Base-by-base conservation (phyloP, 192 early-diverging fungal genomes). In the Coemansia sp. region DNA sequence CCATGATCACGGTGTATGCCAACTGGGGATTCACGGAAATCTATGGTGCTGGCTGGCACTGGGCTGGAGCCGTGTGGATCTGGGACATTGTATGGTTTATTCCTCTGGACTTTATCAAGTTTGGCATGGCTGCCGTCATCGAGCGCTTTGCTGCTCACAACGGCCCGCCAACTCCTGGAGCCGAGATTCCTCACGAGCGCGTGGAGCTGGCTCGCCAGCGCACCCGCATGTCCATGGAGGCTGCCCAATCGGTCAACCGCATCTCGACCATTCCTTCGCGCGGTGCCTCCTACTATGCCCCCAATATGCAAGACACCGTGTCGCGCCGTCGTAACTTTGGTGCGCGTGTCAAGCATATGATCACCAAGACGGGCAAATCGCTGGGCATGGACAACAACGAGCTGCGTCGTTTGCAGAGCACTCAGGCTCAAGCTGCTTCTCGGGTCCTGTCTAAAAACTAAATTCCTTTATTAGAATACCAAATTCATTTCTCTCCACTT, bases 1-100 rank as follows among this genome's bases (percentile, higher is more conserved):
- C 85, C 37, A 84, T 93, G 43, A 94, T 94, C 71, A 83, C 90
- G 26, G 84, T 89, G 47, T 90, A 86, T 64, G 92, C 87, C 55
- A 81, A 85, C 84, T 89, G 87, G 87, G 80, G 82, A 18, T 89
- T 89, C 80, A 87, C 87, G 30, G 54, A 83, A 39, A 89, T 89
- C 49, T n/a, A 64, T 21, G 83, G 84, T 28, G 82, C 85, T 54
- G 87, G 87, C 52, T 89, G 87, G 87, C 68, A 81, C 52, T 87
- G 85, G 87, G 87, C 83, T 47, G 82, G 81, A 53, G 81, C 82
- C 50, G 85, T 83, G 64, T 90, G 86, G 85, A 80, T 90, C 76
- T 87, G 84, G 85, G 86, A 88, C 82, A 82, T 90, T 56, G 64
- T 90, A 51, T 89, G 87, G 87, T 89, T 86, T 60, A 56, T 86